A percentile compares a stretch with the other conserved stretches of the same genome.
phyloP scores from a whole-genome alignment of 345 rosid species.

The Physaria fendleri region DNA sequence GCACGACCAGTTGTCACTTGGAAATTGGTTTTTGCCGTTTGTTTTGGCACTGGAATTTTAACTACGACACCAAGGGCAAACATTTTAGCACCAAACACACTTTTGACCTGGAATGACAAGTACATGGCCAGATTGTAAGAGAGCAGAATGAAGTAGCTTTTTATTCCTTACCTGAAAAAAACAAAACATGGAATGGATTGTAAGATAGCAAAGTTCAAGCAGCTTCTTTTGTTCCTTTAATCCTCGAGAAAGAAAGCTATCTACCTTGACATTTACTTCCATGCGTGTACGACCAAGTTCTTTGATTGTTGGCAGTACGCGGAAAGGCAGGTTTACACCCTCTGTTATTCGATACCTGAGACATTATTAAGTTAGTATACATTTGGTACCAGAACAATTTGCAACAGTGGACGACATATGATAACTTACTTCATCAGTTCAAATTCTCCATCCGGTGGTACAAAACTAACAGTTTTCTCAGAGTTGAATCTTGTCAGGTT shows the following conservation, averaged over 20 bases:
- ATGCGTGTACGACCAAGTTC: slow-evolving; percentile 98
- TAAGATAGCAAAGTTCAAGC: slow-evolving; percentile 14
- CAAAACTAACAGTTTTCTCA: slow-evolving; percentile 96
- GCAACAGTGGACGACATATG: background rate
- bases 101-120: slow-evolving; percentile 71
- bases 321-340: slow-evolving; percentile 97
- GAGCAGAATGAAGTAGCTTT: too few relatives aligned
- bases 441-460: slow-evolving; percentile 99
- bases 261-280: slow-evolving; percentile 98
- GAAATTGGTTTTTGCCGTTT: slow-evolving; percentile 96
- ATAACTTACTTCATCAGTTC: slow-evolving; percentile 95
- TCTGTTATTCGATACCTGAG: slow-evolving; percentile 92
- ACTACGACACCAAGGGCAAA: slow-evolving; percentile 97
- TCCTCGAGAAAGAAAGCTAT: slow-evolving; percentile 18
- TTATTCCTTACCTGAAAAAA: too few relatives aligned
- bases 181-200: slow-evolving; percentile 14
- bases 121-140: slow-evolving; percentile 21
- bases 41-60: slow-evolving; percentile 98
- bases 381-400: background rate
- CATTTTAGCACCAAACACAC: slow-evolving; percentile 99
- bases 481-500: slow-evolving; percentile 98
- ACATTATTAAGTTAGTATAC: slow-evolving; percentile 5
- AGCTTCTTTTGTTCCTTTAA: background rate
- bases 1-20: slow-evolving; percentile 97
- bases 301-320: slow-evolving; percentile 93